Conservation (phyloP, 176 grass and related monocot genomes). For the Eragrostis curvula region DNA sequence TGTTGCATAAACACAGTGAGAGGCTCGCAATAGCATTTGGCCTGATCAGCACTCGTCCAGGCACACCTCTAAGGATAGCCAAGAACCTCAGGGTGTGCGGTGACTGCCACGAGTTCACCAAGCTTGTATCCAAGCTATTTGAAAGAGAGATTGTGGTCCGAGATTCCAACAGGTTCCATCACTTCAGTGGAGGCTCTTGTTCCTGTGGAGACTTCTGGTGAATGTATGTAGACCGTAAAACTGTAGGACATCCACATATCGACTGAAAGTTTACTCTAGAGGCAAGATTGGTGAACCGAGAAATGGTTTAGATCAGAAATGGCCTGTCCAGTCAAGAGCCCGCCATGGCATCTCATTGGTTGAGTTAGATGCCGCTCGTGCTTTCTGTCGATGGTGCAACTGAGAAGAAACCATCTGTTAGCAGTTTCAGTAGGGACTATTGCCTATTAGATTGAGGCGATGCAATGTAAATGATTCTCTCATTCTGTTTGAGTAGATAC, state of each 20-base stretch:
- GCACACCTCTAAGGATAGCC: slow-evolving; percentile 50
- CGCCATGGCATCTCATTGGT: background rate
- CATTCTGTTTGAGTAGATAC: background rate
- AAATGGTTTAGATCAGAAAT: background rate
- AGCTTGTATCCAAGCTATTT: slow-evolving; percentile 56
- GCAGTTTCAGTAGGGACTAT: background rate
- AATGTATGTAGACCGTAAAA: slow-evolving; percentile 10
- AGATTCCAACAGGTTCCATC: slow-evolving; percentile 77
- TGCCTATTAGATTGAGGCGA: background rate
- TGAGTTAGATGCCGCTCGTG: background rate
- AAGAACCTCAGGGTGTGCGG: slow-evolving; percentile 72
- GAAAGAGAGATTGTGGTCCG: slow-evolving; percentile 62
- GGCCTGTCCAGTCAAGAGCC: background rate
- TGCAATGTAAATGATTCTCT: background rate
- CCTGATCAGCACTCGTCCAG: slow-evolving; percentile 49
- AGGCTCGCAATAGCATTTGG: slow-evolving; percentile 65
- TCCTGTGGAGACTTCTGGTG: slow-evolving; percentile 74
- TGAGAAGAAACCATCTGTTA: background rate
- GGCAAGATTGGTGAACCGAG: background rate
- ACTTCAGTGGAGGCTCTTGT: slow-evolving; percentile 67
- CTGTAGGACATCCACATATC: background rate
- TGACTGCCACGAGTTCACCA: slow-evolving; percentile 77
- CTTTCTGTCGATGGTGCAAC: background rate
- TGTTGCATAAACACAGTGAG: slow-evolving; percentile 66
- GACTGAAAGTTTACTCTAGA: background rate